Conservation (phyloP, 1,284 basidiomycete genomes). For the Moniliophthora roreri region DNA sequence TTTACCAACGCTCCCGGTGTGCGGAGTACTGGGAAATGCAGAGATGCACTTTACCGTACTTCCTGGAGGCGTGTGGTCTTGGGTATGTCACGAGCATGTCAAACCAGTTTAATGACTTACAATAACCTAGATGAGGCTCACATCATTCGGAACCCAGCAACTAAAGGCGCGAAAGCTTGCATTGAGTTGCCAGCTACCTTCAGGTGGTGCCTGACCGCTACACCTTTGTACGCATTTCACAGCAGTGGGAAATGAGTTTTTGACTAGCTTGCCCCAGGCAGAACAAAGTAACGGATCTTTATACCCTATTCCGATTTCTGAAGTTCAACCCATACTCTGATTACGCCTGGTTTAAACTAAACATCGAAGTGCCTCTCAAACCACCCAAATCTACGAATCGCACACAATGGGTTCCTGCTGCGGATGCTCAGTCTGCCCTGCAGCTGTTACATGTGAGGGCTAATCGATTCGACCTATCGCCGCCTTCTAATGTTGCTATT, state of each 20-base stretch:
- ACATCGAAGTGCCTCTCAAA: slow-evolving; percentile 2
- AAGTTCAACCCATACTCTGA: slow-evolving; percentile 2
- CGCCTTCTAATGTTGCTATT: neutral
- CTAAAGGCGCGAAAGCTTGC: slow-evolving; percentile 5
- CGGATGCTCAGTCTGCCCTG: no score
- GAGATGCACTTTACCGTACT: neutral
- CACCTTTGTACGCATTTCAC: slow-evolving; percentile 7
- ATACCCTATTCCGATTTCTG: slow-evolving; percentile 9
- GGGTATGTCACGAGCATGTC: neutral
- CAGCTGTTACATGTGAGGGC: no score
- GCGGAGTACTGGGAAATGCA: neutral
- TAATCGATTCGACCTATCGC: no score
- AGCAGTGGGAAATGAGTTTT: neutral
- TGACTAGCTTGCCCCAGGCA: slow-evolving; percentile 3
- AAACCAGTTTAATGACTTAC: neutral
- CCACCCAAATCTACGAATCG: neutral
- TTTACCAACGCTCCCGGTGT: neutral
- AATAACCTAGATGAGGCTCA: slow-evolving; percentile 8
- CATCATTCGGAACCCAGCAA: slow-evolving; percentile 5
- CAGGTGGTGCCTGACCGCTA: slow-evolving; percentile 11
- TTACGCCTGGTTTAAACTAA: slow-evolving; percentile 1
- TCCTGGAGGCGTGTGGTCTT: neutral
- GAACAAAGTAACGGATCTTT: slow-evolving; percentile 8
- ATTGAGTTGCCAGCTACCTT: slow-evolving; percentile 3
- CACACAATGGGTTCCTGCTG: neutral